Conservation (phyloP, 2,329 filamentous ascomycete species). For the Orbilia brochopaga region DNA sequence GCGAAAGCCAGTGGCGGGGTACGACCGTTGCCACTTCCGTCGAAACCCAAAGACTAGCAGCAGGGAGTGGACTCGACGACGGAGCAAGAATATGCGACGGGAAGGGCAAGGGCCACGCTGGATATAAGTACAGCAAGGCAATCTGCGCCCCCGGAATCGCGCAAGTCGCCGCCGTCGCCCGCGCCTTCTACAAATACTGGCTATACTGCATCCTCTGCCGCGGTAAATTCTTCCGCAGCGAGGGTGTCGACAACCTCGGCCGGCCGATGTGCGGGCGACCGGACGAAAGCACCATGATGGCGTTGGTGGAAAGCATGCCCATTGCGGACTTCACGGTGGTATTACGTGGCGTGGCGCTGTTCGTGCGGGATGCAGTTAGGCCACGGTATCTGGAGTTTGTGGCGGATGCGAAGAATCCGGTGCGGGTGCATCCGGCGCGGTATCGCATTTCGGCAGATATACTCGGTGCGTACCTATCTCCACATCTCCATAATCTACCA, state of each 20-base stretch:
- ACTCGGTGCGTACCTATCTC: constrained; percentile 1
- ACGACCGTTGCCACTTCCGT: neutral
- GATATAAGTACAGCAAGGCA: neutral
- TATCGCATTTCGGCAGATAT: constrained; percentile 5
- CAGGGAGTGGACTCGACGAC: no score
- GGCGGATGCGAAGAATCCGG: constrained; percentile 28
- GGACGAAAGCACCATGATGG: constrained; percentile 11
- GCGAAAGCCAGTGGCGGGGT: constrained; percentile 3
- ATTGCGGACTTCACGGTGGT: constrained; percentile 19
- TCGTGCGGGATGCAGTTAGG: constrained; percentile 14
- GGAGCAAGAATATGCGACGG: neutral
- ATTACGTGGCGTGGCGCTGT: constrained; percentile 1
- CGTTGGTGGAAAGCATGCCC: constrained; percentile 23
- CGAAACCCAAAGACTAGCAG: neutral
- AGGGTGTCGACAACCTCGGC: constrained; percentile 24
- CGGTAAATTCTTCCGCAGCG: constrained; percentile 16
- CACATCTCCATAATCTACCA: neutral
- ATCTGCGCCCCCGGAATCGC: neutral
- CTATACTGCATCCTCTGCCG: constrained; percentile 20
- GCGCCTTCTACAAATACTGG: constrained; percentile 34
- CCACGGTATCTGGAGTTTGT: constrained; percentile 10
- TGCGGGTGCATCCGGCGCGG: constrained; percentile 6
- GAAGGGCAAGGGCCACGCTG: neutral
- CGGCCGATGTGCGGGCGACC: constrained; percentile 16
- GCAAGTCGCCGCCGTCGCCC: constrained; percentile 17